Conservation (phyloP, 495 filamentous ascomycete genomes). For the Aspergillus biplanus region DNA sequence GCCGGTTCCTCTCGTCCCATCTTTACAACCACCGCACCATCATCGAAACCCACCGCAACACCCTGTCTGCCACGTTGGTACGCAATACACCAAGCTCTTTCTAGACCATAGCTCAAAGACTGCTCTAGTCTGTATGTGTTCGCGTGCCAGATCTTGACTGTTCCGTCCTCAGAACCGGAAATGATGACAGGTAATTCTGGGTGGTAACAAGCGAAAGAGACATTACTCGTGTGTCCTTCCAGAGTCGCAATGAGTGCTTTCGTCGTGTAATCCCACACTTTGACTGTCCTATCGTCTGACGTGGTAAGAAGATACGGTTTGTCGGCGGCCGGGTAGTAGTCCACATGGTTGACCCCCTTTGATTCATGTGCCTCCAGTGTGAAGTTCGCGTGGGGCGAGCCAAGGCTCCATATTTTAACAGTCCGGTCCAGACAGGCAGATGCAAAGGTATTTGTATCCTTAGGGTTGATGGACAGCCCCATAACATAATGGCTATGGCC, state of each 20-base stretch:
- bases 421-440: conserved; percentile 95
- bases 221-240: conserved; percentile 97
- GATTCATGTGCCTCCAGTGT: conserved; percentile 97
- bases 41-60: conserved; percentile 94
- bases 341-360: conserved; percentile 97
- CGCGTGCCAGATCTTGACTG: conserved; percentile 98
- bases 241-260: conserved; percentile 95
- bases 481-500: conserved; percentile 99
- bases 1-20: conserved; percentile 97
- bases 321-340: conserved; percentile 95
- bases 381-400: conserved; percentile 87
- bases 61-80: conserved; percentile 94
- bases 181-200: conserved; percentile 97
- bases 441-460: conserved; percentile 98
- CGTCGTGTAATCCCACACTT: conserved; percentile 99
- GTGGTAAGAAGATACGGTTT: conserved; percentile 97
- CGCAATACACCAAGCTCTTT: conserved; percentile 95
- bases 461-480: conserved; percentile 99
- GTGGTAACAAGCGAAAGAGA: conserved; percentile 98
- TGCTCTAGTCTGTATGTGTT: conserved; percentile 96
- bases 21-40: conserved; percentile 96
- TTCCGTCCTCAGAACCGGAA: conserved; percentile 97
- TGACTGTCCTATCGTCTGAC: conserved; percentile 89
- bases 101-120: conserved; percentile 90
- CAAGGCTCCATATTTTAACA: conserved; percentile 98